Conservation (phyloP, 2,329 filamentous ascomycete genomes). For the Teratosphaeria viscida region DNA sequence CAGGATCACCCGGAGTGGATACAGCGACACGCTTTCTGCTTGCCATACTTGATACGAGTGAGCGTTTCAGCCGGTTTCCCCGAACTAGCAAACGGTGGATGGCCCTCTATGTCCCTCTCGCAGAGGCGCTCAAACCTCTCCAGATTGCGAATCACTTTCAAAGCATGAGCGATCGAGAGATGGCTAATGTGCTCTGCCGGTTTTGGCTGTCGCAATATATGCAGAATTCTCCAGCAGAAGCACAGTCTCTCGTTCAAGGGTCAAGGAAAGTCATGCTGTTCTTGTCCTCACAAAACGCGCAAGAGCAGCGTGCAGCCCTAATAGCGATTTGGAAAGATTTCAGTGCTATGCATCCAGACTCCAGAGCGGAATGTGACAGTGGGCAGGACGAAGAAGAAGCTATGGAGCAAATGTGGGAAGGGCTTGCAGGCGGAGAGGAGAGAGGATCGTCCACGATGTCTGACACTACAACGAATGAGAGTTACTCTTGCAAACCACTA, state of each 20-base stretch:
- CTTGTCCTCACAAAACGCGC: background rate
- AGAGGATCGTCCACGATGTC: background rate
- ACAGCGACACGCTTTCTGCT: background rate
- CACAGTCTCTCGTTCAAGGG: background rate
- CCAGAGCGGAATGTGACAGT: background rate
- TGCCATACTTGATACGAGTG: background rate
- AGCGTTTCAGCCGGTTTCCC: background rate
- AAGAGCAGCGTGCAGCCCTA: background rate
- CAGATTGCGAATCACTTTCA: constrained; percentile 11
- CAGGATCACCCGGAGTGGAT: background rate
- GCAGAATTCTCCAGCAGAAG: background rate
- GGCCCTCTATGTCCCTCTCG: constrained; percentile 6
- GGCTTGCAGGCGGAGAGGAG: background rate
- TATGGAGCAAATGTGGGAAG: background rate
- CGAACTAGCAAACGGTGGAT: constrained; percentile 3
- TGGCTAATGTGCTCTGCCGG: constrained; percentile 7
- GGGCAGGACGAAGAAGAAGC: background rate
- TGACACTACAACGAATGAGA: background rate
- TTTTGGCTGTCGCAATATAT: constrained; percentile 12
- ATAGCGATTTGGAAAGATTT: background rate
- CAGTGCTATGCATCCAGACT: background rate
- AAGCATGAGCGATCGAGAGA: constrained; percentile 1
- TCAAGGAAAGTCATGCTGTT: background rate
- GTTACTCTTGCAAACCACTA: constrained; percentile 2
- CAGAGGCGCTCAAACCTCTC: constrained; percentile 1